Evolutionary conservation across 148 eudicot species (phyloP).

Genomic region (Rhododendron williamsianum): DNA sequence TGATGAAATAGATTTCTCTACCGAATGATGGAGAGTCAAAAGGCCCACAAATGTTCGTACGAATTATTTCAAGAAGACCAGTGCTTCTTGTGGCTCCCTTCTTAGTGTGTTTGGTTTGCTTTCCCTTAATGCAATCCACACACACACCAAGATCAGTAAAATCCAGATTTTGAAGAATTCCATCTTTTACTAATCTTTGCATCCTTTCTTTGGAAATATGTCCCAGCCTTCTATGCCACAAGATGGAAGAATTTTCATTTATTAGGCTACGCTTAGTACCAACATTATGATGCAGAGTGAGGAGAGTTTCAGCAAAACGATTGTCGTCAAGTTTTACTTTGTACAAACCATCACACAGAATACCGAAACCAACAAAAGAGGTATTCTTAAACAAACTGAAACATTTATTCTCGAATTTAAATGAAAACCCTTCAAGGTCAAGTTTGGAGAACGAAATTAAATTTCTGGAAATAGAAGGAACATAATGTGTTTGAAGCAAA

Average conservation of each 20-base stretch:
- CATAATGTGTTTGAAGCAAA: slow-evolving; percentile 9
- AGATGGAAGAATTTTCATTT: neutral
- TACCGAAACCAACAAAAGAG: neutral
- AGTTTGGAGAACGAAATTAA: slow-evolving; percentile 4
- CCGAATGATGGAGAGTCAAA: neutral
- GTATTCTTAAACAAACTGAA: neutral
- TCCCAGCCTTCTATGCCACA: neutral
- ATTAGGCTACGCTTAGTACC: neutral
- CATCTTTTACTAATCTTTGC: neutral
- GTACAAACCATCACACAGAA: neutral
- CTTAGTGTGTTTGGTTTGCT: neutral
- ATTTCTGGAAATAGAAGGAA: slow-evolving; percentile 13
- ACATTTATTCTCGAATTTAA: neutral
- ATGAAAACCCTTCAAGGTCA: neutral
- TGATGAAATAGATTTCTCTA: neutral
- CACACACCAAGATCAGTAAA: neutral
- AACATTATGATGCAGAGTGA: neutral
- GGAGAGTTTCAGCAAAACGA: neutral
- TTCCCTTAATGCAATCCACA: neutral
- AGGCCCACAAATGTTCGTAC: neutral
- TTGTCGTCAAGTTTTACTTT: neutral
- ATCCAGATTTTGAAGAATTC: neutral
- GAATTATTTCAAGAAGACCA: neutral
- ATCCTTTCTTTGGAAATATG: neutral
- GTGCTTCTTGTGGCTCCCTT: neutral